Evolutionary conservation across 2,329 filamentous ascomycete genomes (phyloP), one percentile per base, ranked within the genome.

Genomic region (Sordariomycetes sp.): DNA sequence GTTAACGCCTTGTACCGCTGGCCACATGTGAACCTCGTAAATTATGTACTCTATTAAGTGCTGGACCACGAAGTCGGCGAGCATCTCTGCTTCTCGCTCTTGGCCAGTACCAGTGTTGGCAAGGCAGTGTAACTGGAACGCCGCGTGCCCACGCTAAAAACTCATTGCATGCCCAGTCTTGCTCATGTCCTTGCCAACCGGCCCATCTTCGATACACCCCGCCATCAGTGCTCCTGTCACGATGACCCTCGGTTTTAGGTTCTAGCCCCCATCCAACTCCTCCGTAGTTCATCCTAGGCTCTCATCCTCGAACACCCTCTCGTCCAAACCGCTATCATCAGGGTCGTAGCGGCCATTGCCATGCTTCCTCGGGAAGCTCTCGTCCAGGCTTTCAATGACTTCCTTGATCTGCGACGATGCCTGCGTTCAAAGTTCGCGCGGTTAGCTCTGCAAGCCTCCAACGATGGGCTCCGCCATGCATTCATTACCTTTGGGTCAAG

Each of bases 381-480:
- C 87, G 59, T 91, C 90, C 59, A 97, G 81, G 65, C 86, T 87
- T 75, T 97, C 93, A 75, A 99, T 97, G 20, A 90, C 91, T 70
- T 96, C 91, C 73, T 97, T 99, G 72, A 99, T 97, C 71, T 91
- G 88, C 62, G 89, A 87, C 63, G 90, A 91, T 65, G 93, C 90
- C 92, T 96, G 64, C 22, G 43, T 10, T 24, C 16, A 43, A 43
- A 67, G 59, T 55, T 59, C 40, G 35, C 11, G 12, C 28, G 3
- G 59, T 69, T 64, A 72, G 70, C 58, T 58, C 8, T 50, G 22
- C 20, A 20, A 7, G 4, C 8, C 22, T 20, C 46, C n/a, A 50
- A 24, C 79, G 46, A 22, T 22, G 22, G 43, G 20, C 46, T 32
- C 28, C 28, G 28, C 28, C 28, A 32, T 32, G 28, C 7, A 50